These are phyloP conservation scores for Debaryomycetaceae sp. DNA, from an alignment of 1,139 yeast species.

Conservation along the genomic window DNA sequence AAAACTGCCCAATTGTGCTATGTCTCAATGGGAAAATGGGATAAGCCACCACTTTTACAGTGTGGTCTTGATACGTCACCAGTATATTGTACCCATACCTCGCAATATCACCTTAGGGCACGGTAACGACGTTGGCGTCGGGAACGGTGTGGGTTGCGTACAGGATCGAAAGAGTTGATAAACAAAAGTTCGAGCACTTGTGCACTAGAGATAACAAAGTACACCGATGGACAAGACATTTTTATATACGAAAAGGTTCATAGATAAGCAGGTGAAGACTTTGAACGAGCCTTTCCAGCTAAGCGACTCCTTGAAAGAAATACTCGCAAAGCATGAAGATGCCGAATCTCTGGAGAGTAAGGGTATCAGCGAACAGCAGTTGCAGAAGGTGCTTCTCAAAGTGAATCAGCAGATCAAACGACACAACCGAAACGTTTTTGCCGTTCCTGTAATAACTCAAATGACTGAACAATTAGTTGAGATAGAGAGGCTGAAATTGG, in stretches of 20 bases:
- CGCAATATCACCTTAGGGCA: no score
- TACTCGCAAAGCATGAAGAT: constrained; percentile 12
- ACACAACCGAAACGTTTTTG: constrained; percentile 27
- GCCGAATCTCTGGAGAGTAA: constrained; percentile 4
- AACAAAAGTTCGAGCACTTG: constrained; percentile 2
- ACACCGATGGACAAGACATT: constrained; percentile 15
- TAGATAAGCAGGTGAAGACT: constrained; percentile 24
- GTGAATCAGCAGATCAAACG: constrained; percentile 26
- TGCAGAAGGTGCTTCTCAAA: constrained; percentile 22
- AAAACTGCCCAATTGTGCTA: no score
- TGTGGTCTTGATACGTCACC: no score
- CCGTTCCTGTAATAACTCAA: constrained; percentile 31
- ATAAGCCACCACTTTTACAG: no score
- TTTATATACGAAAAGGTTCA: constrained; percentile 27
- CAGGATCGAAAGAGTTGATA: not conserved
- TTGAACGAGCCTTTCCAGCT: constrained; percentile 23
- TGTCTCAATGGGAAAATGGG: no score
- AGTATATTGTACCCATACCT: no score
- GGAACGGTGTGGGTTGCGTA: not conserved
- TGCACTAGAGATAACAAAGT: not conserved
- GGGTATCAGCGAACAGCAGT: constrained; percentile 15
- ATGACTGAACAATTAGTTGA: constrained; percentile 34
- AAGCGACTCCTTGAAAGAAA: constrained; percentile 10
- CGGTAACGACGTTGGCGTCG: no score
- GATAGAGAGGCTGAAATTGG: constrained; percentile 28